These are phyloP conservation scores for Dendrobium huoshanense DNA, from an alignment of 106 monocot species.

Conservation along the genomic window DNA sequence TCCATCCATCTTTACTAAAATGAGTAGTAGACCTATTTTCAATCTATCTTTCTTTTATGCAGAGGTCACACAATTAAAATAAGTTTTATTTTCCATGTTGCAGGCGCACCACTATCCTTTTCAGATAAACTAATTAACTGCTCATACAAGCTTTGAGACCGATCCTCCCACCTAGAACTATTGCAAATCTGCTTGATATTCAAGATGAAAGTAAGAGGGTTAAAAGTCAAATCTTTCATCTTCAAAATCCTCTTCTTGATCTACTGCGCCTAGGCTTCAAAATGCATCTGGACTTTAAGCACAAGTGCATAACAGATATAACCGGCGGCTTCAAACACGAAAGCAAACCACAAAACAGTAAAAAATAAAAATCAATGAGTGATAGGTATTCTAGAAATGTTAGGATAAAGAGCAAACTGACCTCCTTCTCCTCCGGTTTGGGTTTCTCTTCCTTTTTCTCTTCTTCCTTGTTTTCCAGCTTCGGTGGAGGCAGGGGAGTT, in stretches of 20 bases:
- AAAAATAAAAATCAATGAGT: neutral
- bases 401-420: slow-evolving; percentile 3
- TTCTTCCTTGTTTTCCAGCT: slow-evolving; percentile 27
- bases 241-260: slow-evolving; percentile 87
- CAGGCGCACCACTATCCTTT: too few relatives aligned
- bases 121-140: too few relatives aligned
- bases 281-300: slow-evolving; percentile 31
- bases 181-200: too few relatives aligned
- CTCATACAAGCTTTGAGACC: too few relatives aligned
- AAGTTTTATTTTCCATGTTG: too few relatives aligned
- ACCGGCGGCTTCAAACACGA: slow-evolving; percentile 39
- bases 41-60: too few relatives aligned
- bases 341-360: neutral
- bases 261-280: slow-evolving; percentile 56
- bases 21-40: too few relatives aligned
- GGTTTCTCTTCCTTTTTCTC: slow-evolving; percentile 51
- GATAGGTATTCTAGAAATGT: neutral
- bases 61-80: too few relatives aligned
- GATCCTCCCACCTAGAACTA: too few relatives aligned
- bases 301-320: slow-evolving; percentile 29
- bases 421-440: slow-evolving; percentile 61
- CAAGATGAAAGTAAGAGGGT: neutral
- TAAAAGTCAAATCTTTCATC: slow-evolving; percentile 41
- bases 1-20: too few relatives aligned
- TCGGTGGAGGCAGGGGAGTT: slow-evolving; percentile 37